phyloP scores from a whole-genome alignment of 164 flowering plant species.

The Aristolochia californica region DNA sequence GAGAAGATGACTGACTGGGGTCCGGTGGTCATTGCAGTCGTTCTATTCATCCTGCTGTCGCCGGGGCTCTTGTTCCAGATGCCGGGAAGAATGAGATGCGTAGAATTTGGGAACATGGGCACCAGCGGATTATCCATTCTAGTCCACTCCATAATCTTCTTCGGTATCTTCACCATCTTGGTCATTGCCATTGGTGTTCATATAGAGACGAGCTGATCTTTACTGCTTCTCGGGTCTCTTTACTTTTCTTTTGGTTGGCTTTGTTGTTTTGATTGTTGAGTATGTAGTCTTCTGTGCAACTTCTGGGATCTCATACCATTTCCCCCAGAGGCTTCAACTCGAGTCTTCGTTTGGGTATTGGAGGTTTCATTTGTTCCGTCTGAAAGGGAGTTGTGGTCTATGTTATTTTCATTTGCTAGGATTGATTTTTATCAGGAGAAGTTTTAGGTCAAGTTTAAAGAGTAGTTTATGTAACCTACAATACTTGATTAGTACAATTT shows the following conservation, averaged over 20 bases:
- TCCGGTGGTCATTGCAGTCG: constrained; percentile 44
- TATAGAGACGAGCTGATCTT: constrained; percentile 30
- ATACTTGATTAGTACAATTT: too few relatives aligned
- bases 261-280: neutral
- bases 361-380: too few relatives aligned
- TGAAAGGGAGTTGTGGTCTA: too few relatives aligned
- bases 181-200: constrained; percentile 57
- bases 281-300: neutral
- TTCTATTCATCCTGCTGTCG: constrained; percentile 52
- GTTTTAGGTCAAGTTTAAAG: too few relatives aligned
- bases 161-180: constrained; percentile 46
- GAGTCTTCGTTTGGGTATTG: too few relatives aligned
- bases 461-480: too few relatives aligned
- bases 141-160: constrained; percentile 53
- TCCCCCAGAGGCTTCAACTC: too few relatives aligned
- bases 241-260: neutral
- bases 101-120: constrained; percentile 70
- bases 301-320: too few relatives aligned
- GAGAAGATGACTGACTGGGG: constrained; percentile 65
- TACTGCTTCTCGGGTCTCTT: neutral
- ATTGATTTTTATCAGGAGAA: too few relatives aligned
- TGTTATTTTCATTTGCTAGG: too few relatives aligned
- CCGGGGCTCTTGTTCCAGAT: constrained; percentile 65
- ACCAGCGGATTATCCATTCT: constrained; percentile 67
- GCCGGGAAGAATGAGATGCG: constrained; percentile 49